Evolutionary conservation across 768 basidiomycete genomes (phyloP).

Genomic region (Pleurotus tuber-regium): DNA sequence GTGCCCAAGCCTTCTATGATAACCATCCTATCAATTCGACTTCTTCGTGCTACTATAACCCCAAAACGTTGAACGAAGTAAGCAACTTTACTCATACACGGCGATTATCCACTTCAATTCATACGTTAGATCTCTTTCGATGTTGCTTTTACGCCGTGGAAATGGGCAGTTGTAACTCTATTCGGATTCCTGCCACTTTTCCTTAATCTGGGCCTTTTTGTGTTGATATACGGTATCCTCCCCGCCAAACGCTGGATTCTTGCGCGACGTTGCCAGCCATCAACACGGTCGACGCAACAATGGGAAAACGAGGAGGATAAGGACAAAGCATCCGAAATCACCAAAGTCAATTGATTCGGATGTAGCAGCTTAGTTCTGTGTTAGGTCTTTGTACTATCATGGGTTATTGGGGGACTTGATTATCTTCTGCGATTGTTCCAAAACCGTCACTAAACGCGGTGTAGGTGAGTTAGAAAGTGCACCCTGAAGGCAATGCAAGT

Average conservation of each 20-base stretch:
- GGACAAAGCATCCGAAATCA: too few species aligned
- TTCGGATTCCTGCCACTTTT: constrained; percentile 17
- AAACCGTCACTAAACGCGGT: too few species aligned
- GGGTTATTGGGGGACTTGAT: too few species aligned
- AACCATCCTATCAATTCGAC: constrained; percentile 14
- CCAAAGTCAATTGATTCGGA: too few species aligned
- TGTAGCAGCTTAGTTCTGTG: too few species aligned
- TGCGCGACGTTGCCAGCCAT: too few species aligned
- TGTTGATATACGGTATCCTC: neutral
- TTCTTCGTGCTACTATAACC: constrained; percentile 17
- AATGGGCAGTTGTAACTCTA: constrained; percentile 17
- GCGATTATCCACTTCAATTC: neutral
- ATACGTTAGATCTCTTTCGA: constrained; percentile 9
- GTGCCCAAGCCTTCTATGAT: constrained; percentile 12
- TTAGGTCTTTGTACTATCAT: too few species aligned
- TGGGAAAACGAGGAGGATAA: too few species aligned
- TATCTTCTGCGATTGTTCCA: too few species aligned
- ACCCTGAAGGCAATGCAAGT: too few species aligned
- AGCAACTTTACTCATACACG: neutral
- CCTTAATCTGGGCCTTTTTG: constrained; percentile 10
- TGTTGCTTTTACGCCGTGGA: constrained; percentile 16
- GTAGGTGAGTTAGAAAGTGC: too few species aligned
- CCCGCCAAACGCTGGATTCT: neutral
- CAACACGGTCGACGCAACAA: too few species aligned
- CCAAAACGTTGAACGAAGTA: constrained; percentile 12